Base-by-base conservation (phyloP, 805 yeast genomes). In the Danielia oregonensis region DNA sequence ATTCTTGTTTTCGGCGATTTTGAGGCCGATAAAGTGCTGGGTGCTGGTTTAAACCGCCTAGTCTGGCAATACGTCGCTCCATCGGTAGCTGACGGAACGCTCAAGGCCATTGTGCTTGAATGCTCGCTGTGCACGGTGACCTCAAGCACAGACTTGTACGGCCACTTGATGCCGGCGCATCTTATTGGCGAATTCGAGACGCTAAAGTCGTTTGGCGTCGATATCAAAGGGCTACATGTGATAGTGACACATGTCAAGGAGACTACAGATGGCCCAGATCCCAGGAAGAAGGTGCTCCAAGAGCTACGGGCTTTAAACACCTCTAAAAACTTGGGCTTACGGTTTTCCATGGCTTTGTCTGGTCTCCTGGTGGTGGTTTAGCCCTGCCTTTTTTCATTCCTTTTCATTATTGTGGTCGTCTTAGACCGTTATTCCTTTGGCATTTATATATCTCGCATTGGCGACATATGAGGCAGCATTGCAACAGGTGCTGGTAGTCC, bases 1-100 rank as follows among this genome's bases (percentile, higher is more conserved):
- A 31, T 87, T 2, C 55, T 87, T 6, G 55, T 83, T 3, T 86
- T 87, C 68, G 97, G 97, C 1, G 97, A 88, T 53, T 75, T 86
- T 23, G 96, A 88, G 52, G 71, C 82, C 30, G 95, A 86, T 52
- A 25, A 49, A 4, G 53, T 65, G 1, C 74, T 84, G 7, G 46
- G 56, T 6, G 39, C 55, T 17, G 46, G 63, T 17, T 49, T 53
- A 21, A 72, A 76, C 40, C 33, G 39, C 6, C 33, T 40, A 1
- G 70, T 86, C 3, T 86, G 96, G 96, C 33, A 53, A 3, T 44
- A 55, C 13, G 62, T 85, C 3, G 74, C 82, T 0, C 68, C 70
- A 0, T 46, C 64, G 18, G 63, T 82, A 1, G 49, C 63, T 0
- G 30, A 58, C 4, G 55, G 62, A 3, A 39, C 56, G 10, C 58